A percentile compares a stretch with the other conserved stretches of the same genome.
phyloP scores from a whole-genome alignment of 148 eudicot genomes.

The Vaccinium myrtillus region DNA sequence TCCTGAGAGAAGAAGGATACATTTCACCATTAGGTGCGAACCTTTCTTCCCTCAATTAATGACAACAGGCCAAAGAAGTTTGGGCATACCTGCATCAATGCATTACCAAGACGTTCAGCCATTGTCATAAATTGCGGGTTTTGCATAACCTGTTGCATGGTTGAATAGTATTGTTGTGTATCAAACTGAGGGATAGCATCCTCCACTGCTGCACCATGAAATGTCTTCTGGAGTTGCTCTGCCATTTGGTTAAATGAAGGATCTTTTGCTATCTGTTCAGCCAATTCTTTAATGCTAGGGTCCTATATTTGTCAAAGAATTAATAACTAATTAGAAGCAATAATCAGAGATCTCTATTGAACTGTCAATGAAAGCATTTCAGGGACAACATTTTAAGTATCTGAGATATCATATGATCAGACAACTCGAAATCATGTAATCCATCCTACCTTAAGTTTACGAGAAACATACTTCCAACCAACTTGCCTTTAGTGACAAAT shows the following conservation, averaged over 20 bases:
- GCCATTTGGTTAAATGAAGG: constrained; percentile 95
- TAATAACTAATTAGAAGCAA: constrained; percentile 7
- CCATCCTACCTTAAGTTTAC: not conserved
- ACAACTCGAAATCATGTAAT: not conserved
- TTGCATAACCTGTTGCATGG: constrained; percentile 98
- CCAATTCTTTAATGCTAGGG: constrained; percentile 93
- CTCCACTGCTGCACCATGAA: constrained; percentile 62
- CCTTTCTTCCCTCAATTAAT: not conserved
- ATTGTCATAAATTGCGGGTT: constrained; percentile 94
- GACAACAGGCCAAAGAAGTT: not conserved
- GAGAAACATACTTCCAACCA: not conserved
- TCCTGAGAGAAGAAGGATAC: constrained; percentile 47
- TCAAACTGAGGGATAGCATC: constrained; percentile 71
- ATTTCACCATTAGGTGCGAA: not conserved
- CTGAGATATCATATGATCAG: not conserved
- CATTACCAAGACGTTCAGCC: constrained; percentile 95
- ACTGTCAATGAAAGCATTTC: not conserved
- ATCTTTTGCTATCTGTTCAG: constrained; percentile 89
- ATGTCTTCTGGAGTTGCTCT: constrained; percentile 81
- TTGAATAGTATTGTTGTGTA: constrained; percentile 74
- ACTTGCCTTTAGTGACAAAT: not conserved
- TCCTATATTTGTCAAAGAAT: constrained; percentile 48
- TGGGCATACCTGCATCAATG: constrained; percentile 76
- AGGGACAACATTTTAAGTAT: not conserved
- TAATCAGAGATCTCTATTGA: not conserved